Conservation (phyloP, 2,329 filamentous ascomycete genomes). For the Dothidotthia symphoricarpi region DNA sequence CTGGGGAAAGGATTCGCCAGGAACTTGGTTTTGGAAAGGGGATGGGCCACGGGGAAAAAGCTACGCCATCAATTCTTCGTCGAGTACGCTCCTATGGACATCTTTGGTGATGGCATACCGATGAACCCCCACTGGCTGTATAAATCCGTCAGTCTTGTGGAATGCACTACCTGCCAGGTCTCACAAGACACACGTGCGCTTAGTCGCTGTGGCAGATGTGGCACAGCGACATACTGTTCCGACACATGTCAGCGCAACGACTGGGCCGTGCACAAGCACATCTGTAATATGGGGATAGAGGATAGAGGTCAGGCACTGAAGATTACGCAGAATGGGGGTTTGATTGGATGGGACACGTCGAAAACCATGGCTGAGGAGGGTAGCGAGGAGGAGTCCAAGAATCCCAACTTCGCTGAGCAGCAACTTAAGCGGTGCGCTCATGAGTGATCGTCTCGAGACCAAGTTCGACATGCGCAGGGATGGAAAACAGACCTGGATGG, state of each 20-base stretch:
- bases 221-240: slow-evolving; percentile 24
- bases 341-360: slow-evolving; percentile 21
- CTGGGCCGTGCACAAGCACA: slow-evolving; percentile 24
- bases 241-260: slow-evolving; percentile 17
- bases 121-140: slow-evolving; percentile 28
- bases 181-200: slow-evolving; percentile 1
- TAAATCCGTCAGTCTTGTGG: slow-evolving; percentile 6
- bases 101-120: slow-evolving; percentile 25
- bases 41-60: slow-evolving; percentile 19
- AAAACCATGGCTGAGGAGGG: slow-evolving; percentile 12
- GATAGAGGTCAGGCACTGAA: slow-evolving; percentile 22
- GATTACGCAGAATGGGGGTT: slow-evolving; percentile 19
- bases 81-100: slow-evolving; percentile 28
- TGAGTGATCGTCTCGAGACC: too few species aligned
- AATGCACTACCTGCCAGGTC: slow-evolving; percentile 14
- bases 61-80: slow-evolving; percentile 19
- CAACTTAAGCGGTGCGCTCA: too few species aligned
- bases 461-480: too few species aligned
- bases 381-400: slow-evolving; percentile 14
- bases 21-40: slow-evolving; percentile 4
- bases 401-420: slow-evolving; percentile 15
- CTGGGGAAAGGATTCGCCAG: slow-evolving; percentile 4
- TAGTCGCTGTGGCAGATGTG: slow-evolving; percentile 22
- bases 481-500: too few species aligned
- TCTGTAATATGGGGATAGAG: slow-evolving; percentile 22